phyloP scores from a whole-genome alignment of 2,329 filamentous ascomycete species.

The Pyrenophora seminiperda region DNA sequence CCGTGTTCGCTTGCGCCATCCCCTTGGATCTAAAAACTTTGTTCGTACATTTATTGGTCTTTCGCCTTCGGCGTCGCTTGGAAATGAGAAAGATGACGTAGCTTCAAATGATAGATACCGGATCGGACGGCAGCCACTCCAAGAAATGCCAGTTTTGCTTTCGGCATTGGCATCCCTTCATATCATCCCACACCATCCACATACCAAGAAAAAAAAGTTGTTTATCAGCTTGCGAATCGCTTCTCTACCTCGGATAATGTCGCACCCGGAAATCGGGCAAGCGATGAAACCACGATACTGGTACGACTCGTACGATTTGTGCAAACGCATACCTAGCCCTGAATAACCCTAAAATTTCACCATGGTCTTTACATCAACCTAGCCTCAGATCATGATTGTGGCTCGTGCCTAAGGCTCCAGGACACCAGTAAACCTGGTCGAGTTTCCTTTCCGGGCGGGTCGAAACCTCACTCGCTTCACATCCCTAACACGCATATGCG shows the following conservation, averaged over 20 bases:
- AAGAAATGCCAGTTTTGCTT: neutral
- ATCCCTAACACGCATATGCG: slow-evolving; percentile 16
- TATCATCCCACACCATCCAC: neutral
- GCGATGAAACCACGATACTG: slow-evolving; percentile 3
- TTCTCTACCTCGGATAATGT: slow-evolving; percentile 4
- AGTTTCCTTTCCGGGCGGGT: slow-evolving; percentile 10
- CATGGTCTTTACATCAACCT: slow-evolving; percentile 5
- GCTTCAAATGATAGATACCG: neutral
- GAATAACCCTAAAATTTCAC: neutral
- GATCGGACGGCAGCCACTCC: neutral
- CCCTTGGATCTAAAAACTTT: too few species aligned
- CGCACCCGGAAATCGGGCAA: slow-evolving; percentile 2
- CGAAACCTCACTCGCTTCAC: slow-evolving; percentile 29
- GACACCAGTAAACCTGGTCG: slow-evolving; percentile 4
- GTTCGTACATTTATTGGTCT: too few species aligned
- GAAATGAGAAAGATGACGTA: neutral
- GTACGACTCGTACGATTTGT: slow-evolving; percentile 2
- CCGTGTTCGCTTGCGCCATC: too few species aligned
- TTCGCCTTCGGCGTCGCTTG: too few species aligned
- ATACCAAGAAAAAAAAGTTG: neutral
- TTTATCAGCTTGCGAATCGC: neutral
- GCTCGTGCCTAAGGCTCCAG: slow-evolving; percentile 13
- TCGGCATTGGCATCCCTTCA: neutral
- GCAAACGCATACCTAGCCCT: slow-evolving; percentile 5
- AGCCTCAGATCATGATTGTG: slow-evolving; percentile 3